Evolutionary conservation across 306 rosid species (phyloP).

Genomic region (Crotalaria pallida): DNA sequence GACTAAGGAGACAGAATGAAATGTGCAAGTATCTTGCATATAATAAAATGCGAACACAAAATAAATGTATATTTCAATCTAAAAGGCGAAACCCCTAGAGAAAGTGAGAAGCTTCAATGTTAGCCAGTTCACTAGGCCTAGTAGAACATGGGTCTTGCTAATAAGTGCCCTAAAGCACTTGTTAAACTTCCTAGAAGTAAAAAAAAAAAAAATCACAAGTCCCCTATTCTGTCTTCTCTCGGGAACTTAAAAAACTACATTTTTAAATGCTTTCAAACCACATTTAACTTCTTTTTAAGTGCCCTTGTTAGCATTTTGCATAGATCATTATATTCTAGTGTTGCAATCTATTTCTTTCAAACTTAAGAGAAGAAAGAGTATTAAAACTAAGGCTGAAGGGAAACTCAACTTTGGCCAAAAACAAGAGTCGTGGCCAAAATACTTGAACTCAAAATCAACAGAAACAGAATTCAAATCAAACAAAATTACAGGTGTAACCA

Average conservation of each 20-base stretch:
- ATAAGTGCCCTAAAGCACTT: too few relatives aligned
- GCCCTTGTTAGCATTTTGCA: too few relatives aligned
- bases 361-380: not conserved
- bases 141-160: too few relatives aligned
- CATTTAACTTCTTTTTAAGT: too few relatives aligned
- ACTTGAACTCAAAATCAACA: not conserved
- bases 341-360: not conserved
- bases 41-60: not conserved
- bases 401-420: conserved; percentile 1
- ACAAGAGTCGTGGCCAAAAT: not conserved
- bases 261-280: too few relatives aligned
- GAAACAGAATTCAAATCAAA: not conserved
- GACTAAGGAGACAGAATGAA: not conserved
- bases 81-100: not conserved
- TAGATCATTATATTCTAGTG: too few relatives aligned
- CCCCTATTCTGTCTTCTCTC: too few relatives aligned
- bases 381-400: not conserved
- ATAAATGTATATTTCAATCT: not conserved
- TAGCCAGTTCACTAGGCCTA: not conserved
- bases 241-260: too few relatives aligned
- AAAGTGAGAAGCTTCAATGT: not conserved
- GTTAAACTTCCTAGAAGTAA: too few relatives aligned
- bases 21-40: not conserved
- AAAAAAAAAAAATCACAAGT: too few relatives aligned
- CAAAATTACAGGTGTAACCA: not conserved